Percentiles rank a stretch among this genome's conserved stretches.
phyloP scores from a whole-genome alignment of 202 grass and related monocot genomes.

The Zoysia matrella region DNA sequence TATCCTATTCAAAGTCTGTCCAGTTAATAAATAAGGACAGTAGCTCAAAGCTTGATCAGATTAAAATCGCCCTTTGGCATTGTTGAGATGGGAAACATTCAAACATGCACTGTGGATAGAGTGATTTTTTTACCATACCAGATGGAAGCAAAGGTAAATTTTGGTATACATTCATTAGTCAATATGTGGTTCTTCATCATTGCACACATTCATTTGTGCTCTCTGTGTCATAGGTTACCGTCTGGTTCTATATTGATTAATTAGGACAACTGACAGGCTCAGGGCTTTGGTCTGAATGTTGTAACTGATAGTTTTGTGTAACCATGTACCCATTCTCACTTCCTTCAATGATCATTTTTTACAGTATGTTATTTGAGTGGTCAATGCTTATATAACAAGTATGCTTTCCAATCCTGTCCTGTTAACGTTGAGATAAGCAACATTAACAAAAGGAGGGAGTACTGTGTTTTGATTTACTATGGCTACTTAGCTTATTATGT shows the following conservation, averaged over 20 bases:
- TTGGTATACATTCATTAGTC: neutral
- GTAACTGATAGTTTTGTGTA: neutral
- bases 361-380: conserved; percentile 1
- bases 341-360: neutral
- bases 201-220: neutral
- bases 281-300: neutral
- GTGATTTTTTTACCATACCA: conserved; percentile 4
- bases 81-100: conserved; percentile 12
- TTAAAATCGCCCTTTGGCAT: conserved; percentile 12
- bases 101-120: conserved; percentile 33
- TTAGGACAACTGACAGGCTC: neutral
- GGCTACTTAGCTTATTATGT: neutral
- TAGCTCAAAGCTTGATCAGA: conserved; percentile 18
- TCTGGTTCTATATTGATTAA: neutral
- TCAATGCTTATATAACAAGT: conserved; percentile 23
- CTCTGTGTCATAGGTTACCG: neutral
- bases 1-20: conserved; percentile 28
- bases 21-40: conserved; percentile 30
- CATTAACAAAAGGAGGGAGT: neutral
- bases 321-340: neutral
- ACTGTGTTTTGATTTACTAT: neutral
- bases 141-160: conserved; percentile 31
- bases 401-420: neutral
- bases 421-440: neutral
- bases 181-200: neutral